These are phyloP conservation scores for Bidens hawaiensis DNA, from an alignment of 140 eudicot species.

Conservation along the genomic window DNA sequence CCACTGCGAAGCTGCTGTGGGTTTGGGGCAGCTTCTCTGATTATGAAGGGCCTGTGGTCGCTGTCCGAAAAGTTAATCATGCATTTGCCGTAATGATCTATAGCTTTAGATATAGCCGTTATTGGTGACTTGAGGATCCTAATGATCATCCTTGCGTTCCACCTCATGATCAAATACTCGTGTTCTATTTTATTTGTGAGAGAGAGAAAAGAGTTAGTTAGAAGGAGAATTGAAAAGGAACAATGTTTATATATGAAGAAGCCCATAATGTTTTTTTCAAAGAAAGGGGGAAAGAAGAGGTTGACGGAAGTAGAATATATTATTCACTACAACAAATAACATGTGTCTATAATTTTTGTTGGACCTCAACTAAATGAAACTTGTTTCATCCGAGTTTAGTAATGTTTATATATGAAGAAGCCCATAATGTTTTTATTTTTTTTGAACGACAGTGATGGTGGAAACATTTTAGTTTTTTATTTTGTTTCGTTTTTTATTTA, in stretches of 20 bases:
- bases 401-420: neutral
- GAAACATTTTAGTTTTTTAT: too few relatives aligned
- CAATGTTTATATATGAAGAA: neutral
- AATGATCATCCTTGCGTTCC: constrained; percentile 10
- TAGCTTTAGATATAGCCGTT: constrained; percentile 21
- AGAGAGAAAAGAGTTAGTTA: too few relatives aligned
- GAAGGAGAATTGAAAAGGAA: neutral
- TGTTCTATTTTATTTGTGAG: neutral
- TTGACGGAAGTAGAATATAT: neutral
- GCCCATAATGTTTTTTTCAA: neutral
- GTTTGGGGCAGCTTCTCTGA: constrained; percentile 4
- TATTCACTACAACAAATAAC: neutral
- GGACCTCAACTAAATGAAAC: too few relatives aligned
- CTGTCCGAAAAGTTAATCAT: constrained; percentile 23
- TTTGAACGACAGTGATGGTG: too few relatives aligned
- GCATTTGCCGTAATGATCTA: constrained; percentile 22
- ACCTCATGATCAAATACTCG: constrained; percentile 11
- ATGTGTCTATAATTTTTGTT: neutral
- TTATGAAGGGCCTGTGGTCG: constrained; percentile 10
- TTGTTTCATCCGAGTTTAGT: too few relatives aligned
- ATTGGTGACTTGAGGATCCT: constrained; percentile 30
- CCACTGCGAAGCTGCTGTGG: constrained; percentile 4
- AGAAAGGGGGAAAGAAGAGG: constrained; percentile 2
- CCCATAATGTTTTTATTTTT: neutral
- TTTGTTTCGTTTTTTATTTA: too few relatives aligned